phyloP scores from a whole-genome alignment of 768 basidiomycete genomes.

The Galerina sulciceps region DNA sequence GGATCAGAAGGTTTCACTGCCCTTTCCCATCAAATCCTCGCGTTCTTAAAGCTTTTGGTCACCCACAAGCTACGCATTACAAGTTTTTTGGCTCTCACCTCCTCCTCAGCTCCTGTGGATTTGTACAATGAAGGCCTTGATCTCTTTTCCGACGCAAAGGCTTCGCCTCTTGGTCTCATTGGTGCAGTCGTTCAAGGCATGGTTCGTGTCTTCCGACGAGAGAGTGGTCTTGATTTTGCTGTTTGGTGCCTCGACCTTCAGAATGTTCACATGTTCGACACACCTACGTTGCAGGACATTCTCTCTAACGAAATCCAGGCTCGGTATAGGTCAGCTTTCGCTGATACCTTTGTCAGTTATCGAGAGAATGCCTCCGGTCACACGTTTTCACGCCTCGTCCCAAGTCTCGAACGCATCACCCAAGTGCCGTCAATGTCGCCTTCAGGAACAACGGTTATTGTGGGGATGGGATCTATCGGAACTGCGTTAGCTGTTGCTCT shows the following conservation, averaged over 20 bases:
- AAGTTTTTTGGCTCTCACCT: conserved; percentile 24
- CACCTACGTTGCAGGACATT: conserved; percentile 11
- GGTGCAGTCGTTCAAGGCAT: conserved; percentile 33
- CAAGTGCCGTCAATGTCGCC: conserved; percentile 12
- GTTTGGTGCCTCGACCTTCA: conserved; percentile 31
- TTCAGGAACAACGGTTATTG: conserved; percentile 31
- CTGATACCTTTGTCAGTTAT: conserved; percentile 26
- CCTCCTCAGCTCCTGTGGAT: conserved; percentile 27
- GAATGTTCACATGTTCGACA: conserved; percentile 7
- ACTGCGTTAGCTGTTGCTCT: conserved; percentile 27
- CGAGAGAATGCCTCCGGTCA: conserved; percentile 20
- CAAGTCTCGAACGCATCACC: conserved; percentile 22
- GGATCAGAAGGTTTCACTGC: conserved; percentile 21
- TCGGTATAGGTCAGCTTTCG: conserved; percentile 15
- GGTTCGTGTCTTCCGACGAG: conserved; percentile 34
- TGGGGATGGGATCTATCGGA: conserved; percentile 38
- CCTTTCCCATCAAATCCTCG: conserved; percentile 21
- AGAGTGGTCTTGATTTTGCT: conserved; percentile 27
- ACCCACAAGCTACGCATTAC: conserved; percentile 17
- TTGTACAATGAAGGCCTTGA: conserved; percentile 25
- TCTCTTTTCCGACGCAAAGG: conserved; percentile 23
- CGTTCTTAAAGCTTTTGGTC: conserved; percentile 25
- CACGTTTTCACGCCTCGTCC: conserved; percentile 27
- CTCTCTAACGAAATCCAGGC: conserved; percentile 21
- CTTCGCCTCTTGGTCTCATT: conserved; percentile 15